Evolutionary conservation across 2,329 filamentous ascomycete genomes (phyloP).

Genomic region (Aspergillus fructus): DNA sequence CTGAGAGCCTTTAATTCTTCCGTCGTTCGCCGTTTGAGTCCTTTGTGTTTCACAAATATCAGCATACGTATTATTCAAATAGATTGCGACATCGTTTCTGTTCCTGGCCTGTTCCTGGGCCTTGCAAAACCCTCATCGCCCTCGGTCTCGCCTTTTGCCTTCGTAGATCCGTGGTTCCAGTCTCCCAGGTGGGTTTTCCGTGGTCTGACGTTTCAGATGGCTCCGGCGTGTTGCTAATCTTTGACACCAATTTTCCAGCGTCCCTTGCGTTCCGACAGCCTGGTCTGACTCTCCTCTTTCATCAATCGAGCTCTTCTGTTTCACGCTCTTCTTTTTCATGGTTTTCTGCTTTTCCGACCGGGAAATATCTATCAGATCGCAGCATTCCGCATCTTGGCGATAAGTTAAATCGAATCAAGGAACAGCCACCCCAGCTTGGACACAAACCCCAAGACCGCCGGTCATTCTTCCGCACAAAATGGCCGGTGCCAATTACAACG

Average conservation of each 20-base stretch:
- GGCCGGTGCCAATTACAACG: slow-evolving; percentile 1
- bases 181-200: background rate
- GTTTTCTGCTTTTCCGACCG: background rate
- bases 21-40: too few species aligned
- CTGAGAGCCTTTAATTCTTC: background rate
- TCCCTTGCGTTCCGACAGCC: background rate
- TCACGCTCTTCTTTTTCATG: background rate
- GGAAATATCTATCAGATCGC: background rate
- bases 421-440: background rate
- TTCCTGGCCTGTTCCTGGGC: slow-evolving; percentile 1
- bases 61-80: background rate
- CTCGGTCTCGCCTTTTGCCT: background rate
- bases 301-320: background rate
- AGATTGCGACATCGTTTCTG: background rate
- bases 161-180: slow-evolving; percentile 17
- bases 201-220: slow-evolving; percentile 12
- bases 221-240: background rate
- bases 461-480: background rate
- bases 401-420: background rate
- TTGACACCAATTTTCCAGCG: background rate
- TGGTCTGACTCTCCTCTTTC: background rate
- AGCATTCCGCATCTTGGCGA: background rate
- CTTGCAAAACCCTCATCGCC: background rate
- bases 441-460: background rate
- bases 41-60: background rate